Conservation (phyloP, 202 grass and related monocot species). For the Setaria italica region DNA sequence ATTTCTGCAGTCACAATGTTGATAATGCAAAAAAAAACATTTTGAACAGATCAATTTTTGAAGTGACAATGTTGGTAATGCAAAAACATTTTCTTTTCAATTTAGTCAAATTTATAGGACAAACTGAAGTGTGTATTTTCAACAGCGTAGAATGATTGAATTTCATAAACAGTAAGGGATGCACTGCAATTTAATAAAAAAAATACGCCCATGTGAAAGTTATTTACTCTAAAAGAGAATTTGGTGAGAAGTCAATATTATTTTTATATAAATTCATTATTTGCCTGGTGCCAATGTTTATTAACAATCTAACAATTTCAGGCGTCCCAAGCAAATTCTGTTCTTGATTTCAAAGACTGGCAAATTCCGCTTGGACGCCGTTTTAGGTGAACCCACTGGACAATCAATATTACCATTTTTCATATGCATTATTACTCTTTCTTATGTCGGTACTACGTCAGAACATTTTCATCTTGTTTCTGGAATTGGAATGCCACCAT, state of each 20-base stretch:
- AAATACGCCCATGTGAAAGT: background rate
- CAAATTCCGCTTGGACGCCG: conserved; percentile 78
- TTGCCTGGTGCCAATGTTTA: background rate
- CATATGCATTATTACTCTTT: conserved; percentile 21
- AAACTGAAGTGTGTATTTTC: conserved; percentile 20
- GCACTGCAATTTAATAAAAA: conserved; percentile 15
- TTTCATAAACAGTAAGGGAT: conserved; percentile 3
- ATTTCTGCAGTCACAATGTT: background rate
- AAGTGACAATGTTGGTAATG: background rate
- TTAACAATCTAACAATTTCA: conserved; percentile 33
- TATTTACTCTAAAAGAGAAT: background rate
- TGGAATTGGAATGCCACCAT: no score
- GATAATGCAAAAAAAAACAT: background rate
- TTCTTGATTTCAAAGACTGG: conserved; percentile 87
- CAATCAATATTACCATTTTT: background rate
- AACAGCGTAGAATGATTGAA: background rate
- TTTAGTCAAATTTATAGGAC: background rate
- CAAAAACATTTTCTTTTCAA: background rate
- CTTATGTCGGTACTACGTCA: no score
- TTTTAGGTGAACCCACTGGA: conserved; percentile 54
- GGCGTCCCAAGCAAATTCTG: conserved; percentile 65
- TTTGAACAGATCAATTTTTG: no score
- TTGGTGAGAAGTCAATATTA: background rate
- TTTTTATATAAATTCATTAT: conserved; percentile 6
- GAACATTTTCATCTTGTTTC: no score